Percentiles rank a stretch among this genome's conserved stretches.
These are phyloP conservation scores for Lactarius indigo DNA, from an alignment of 768 basidiomycete species.

Conservation along the genomic window DNA sequence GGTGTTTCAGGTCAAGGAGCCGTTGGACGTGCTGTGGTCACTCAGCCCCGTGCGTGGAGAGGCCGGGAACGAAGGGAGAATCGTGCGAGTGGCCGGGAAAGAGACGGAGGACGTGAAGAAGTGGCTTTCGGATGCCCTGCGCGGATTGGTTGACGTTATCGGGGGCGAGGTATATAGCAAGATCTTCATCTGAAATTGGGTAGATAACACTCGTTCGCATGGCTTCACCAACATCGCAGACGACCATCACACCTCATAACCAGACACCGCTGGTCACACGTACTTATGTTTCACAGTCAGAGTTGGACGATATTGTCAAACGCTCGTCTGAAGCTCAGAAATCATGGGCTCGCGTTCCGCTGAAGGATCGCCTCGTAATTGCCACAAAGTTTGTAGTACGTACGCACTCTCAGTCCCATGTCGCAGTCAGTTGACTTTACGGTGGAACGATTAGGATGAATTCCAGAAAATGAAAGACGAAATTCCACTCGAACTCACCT, in stretches of 20 bases:
- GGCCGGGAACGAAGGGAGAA: slow-evolving; percentile 39
- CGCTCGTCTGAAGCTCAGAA: slow-evolving; percentile 66
- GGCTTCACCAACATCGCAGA: slow-evolving; percentile 44
- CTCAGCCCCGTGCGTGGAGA: slow-evolving; percentile 53
- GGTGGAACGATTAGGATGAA: slow-evolving; percentile 37
- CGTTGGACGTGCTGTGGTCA: slow-evolving; percentile 78
- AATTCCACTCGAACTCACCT: slow-evolving; percentile 69
- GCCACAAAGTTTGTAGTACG: slow-evolving; percentile 69
- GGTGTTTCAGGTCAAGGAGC: slow-evolving; percentile 54
- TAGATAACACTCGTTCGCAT: slow-evolving; percentile 4
- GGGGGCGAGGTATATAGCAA: slow-evolving; percentile 64
- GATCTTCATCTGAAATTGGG: slow-evolving; percentile 46
- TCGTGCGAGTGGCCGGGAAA: slow-evolving; percentile 71
- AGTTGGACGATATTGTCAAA: slow-evolving; percentile 59
- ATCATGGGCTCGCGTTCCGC: slow-evolving; percentile 57
- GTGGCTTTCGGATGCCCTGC: slow-evolving; percentile 62
- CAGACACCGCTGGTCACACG: slow-evolving; percentile 68
- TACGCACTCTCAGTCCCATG: slow-evolving; percentile 30
- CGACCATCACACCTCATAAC: slow-evolving; percentile 80
- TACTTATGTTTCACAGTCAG: slow-evolving; percentile 54
- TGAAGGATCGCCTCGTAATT: slow-evolving; percentile 64
- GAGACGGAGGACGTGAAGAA: slow-evolving; percentile 71
- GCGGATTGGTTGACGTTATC: slow-evolving; percentile 47
- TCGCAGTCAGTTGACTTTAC: not conserved
- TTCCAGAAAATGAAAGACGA: slow-evolving; percentile 54